Evolutionary conservation across 768 basidiomycete genomes (phyloP).

Genomic region (Candolleomyces aberdarensis): DNA sequence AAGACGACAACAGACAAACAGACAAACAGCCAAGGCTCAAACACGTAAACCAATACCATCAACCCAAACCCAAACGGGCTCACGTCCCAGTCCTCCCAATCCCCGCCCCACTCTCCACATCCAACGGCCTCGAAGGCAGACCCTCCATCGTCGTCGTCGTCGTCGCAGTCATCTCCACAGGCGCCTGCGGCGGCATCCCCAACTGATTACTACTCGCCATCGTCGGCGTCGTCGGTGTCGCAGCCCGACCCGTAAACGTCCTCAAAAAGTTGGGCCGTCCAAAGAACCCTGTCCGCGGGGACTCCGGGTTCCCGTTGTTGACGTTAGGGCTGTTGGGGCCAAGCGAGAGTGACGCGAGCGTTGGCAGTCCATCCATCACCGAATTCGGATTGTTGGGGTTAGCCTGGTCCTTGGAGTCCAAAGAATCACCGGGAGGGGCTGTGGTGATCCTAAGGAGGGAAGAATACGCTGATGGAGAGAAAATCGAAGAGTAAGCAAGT

Average conservation of each 20-base stretch:
- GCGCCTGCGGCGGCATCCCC: constrained; percentile 13
- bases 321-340: constrained; percentile 6
- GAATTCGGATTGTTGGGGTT: not conserved
- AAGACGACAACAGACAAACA: no score
- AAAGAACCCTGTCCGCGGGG: constrained; percentile 7
- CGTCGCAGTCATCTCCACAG: constrained; percentile 5
- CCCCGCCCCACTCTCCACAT: constrained; percentile 17
- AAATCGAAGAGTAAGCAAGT: no score
- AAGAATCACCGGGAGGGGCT: constrained; percentile 37
- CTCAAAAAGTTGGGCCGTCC: constrained; percentile 7
- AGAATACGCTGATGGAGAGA: constrained; percentile 63
- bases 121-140: constrained; percentile 23
- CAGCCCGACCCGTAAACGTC: not conserved
- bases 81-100: constrained; percentile 13
- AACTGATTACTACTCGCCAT: constrained; percentile 20
- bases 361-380: not conserved
- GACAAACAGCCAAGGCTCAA: no score
- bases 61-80: no score
- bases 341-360: not conserved
- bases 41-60: no score
- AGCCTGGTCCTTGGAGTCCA: constrained; percentile 23
- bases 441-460: constrained; percentile 83
- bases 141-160: not conserved
- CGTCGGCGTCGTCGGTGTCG: constrained; percentile 7
- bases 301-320: constrained; percentile 19